Evolutionary conservation across 192 early-diverging fungal species (phyloP).

Genomic region (Dissophora globulifera): DNA sequence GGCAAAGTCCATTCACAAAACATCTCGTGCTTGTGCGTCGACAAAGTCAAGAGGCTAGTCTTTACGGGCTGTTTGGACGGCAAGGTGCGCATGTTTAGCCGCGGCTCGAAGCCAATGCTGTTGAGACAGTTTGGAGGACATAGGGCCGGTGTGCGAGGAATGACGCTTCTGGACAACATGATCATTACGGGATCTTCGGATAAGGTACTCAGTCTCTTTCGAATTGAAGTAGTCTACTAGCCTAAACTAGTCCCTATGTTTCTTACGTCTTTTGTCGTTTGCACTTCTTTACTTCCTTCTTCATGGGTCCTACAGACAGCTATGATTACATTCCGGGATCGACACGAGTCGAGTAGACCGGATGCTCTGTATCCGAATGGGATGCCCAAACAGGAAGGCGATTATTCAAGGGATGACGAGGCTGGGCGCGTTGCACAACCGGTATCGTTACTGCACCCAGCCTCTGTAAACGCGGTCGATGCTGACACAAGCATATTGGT

Average conservation of each 20-base stretch:
- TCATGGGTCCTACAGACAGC: conserved; percentile 14
- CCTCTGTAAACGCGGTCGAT: conserved; percentile 28
- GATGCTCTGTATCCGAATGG: neutral
- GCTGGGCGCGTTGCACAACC: conserved; percentile 14
- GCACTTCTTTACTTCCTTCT: too few species aligned
- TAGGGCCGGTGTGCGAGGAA: conserved; percentile 24
- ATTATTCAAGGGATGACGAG: neutral
- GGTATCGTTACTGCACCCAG: conserved; percentile 17
- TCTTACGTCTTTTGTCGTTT: too few species aligned
- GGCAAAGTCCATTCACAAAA: conserved; percentile 17
- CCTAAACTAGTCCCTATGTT: too few species aligned
- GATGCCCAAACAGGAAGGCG: neutral
- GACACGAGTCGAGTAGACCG: conserved; percentile 7
- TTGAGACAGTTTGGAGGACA: conserved; percentile 43
- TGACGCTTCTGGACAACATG: conserved; percentile 38
- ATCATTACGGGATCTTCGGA: conserved; percentile 42
- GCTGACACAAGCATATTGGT: conserved; percentile 36
- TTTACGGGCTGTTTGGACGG: conserved; percentile 42
- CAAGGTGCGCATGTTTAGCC: conserved; percentile 40
- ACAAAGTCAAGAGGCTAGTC: conserved; percentile 11
- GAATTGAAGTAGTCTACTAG: neutral
- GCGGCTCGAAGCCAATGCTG: conserved; percentile 42
- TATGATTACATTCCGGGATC: conserved; percentile 37
- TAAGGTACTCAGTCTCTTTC: conserved; percentile 16
- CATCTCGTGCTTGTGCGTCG: conserved; percentile 42